Evolutionary conservation across 352 stramenopile genomes (phyloP).

Genomic region (Phytophthora crassamura): DNA sequence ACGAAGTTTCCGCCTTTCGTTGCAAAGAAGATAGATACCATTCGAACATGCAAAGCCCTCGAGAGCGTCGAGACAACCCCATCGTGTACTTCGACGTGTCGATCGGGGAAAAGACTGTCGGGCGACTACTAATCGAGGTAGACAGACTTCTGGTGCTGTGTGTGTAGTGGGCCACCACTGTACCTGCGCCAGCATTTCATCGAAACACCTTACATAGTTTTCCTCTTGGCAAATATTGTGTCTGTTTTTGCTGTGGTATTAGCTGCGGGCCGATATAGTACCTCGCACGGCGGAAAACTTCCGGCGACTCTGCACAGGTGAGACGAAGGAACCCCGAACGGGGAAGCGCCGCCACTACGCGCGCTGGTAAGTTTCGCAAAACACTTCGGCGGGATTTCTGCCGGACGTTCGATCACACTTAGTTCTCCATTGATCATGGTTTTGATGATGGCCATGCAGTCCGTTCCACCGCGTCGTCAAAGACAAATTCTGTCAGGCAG

Average conservation of each 20-base stretch:
- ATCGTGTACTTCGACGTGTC: slow-evolving; percentile 97
- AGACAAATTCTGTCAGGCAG: slow-evolving; percentile 91
- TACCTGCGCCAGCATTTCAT: neutral
- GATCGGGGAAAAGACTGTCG: slow-evolving; percentile 86
- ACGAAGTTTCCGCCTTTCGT: neutral
- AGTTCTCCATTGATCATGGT: too few relatives aligned
- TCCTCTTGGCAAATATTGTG: neutral
- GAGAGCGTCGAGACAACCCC: slow-evolving; percentile 61
- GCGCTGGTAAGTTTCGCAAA: slow-evolving; percentile 41
- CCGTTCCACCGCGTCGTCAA: slow-evolving; percentile 93
- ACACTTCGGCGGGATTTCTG: neutral
- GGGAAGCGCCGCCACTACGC: slow-evolving; percentile 64
- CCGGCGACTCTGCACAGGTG: slow-evolving; percentile 94
- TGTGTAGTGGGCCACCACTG: too few relatives aligned
- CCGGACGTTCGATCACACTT: neutral
- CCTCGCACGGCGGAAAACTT: slow-evolving; percentile 97
- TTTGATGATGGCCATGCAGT: slow-evolving; percentile 23
- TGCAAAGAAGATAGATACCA: too few relatives aligned
- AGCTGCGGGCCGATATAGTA: slow-evolving; percentile 94
- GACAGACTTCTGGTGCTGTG: neutral
- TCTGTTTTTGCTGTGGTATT: neutral
- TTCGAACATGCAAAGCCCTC: slow-evolving; percentile 16
- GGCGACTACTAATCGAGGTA: slow-evolving; percentile 93
- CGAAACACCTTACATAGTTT: neutral
- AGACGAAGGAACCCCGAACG: slow-evolving; percentile 65